Evolutionary conservation across 2,329 filamentous ascomycete genomes (phyloP).

Genomic region (Rhynchosporium secalis): DNA sequence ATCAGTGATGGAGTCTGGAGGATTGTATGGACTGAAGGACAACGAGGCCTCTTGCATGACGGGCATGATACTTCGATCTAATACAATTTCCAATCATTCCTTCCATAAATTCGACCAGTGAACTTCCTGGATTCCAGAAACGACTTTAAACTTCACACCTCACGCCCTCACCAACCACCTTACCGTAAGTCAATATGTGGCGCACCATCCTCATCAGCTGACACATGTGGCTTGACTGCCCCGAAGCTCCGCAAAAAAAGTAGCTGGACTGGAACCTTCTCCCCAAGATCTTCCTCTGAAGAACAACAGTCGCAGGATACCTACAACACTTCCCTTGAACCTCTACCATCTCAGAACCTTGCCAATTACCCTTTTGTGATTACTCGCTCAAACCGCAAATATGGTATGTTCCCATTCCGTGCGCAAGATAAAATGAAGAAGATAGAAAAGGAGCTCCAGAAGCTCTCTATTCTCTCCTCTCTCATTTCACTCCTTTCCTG

Average conservation of each 20-base stretch:
- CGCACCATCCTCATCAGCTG: neutral
- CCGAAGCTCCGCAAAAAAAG: conserved; percentile 19
- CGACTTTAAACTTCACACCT: neutral
- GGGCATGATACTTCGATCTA: conserved; percentile 11
- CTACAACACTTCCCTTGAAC: neutral
- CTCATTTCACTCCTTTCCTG: too few relatives aligned
- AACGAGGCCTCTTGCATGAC: conserved; percentile 1
- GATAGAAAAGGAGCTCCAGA: neutral
- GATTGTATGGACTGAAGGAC: conserved; percentile 1
- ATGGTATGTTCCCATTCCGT: conserved; percentile 30
- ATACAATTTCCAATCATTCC: conserved; percentile 1
- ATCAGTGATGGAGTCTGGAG: neutral
- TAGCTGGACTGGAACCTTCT: conserved; percentile 14
- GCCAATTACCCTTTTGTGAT: conserved; percentile 9
- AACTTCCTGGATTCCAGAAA: too few relatives aligned
- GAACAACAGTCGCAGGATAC: neutral
- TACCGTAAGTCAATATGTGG: conserved; percentile 3
- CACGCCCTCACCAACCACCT: neutral
- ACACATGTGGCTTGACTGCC: conserved; percentile 2
- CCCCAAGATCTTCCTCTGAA: neutral
- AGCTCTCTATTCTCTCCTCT: neutral
- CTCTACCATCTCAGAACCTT: neutral
- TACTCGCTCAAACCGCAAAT: conserved; percentile 19
- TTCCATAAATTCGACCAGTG: neutral
- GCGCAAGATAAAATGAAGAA: neutral